Evolutionary conservation across 2,329 filamentous ascomycete genomes (phyloP), one percentile per base, ranked within the genome.

Genomic region (Apiospora pterosperma): DNA sequence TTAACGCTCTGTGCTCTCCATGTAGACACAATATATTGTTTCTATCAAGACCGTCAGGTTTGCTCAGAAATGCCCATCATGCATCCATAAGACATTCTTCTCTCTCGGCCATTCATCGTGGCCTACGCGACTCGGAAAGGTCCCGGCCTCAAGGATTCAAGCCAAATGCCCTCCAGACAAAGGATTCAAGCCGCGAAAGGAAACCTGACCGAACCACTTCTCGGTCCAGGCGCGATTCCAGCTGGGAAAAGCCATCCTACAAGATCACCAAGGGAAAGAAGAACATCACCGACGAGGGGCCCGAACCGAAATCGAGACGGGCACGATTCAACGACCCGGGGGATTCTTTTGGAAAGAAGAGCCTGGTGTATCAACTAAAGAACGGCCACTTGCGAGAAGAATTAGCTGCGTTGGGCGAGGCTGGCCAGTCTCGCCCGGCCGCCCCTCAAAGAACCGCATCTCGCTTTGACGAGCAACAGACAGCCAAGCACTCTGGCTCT

Each of bases 31-130:
- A 38, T 67, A 59, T 70, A 65, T 66, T 73, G 42, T 55, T 21
- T 31, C 38, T 34, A 11, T 21, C 65, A 59, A 69, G 63, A 64
- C 21, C 55, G 31, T 63, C 64, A 34, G 62, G 39, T 41, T 23
- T 63, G 21, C 64, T 60, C 11, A 65, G 61, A 44, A 25, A 66
- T 62, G 58, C 61, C 48, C 52, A 64, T 65, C 52, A 66, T 65
- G 64, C 64, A 63, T 72, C 67, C 25, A 70, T 72, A 38, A 81
- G 83, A 66, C 72, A 79, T 72, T 84, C 85, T 25, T 89, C 88
- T 48, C 82, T 92, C 66, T 90, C 90, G 11, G 90, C 90, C 52
- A 93, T 93, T 71, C 85, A 88, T 68, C 82, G 84, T 58, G 90
- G 90, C 16, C 81, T 92, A 63, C 86, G 88, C 31, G 66, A 71